A percentile compares a stretch with the other conserved stretches of the same genome.
These are phyloP conservation scores for Moringa oleifera DNA, from an alignment of 345 rosid genomes.

Conservation along the genomic window DNA sequence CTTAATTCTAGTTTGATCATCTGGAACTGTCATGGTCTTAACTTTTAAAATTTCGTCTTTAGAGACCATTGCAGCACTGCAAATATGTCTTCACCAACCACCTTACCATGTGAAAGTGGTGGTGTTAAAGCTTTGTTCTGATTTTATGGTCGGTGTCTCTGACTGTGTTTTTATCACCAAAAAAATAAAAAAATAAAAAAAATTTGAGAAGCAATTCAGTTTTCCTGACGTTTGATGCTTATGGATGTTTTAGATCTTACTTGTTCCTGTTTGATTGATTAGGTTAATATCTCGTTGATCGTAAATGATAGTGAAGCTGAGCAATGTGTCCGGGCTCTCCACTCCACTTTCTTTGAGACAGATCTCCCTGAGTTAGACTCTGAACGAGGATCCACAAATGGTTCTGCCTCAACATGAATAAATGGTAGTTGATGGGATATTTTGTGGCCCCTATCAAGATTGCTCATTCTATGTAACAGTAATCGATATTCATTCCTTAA, in stretches of 20 bases:
- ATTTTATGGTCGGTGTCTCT: not conserved
- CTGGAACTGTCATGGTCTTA: not conserved
- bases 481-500: not conserved
- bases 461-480: not conserved
- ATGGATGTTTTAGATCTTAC: not conserved
- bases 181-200: too few relatives aligned
- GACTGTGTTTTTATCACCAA: too few relatives aligned
- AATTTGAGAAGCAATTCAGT: too few relatives aligned
- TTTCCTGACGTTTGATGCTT: not conserved
- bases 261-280: not conserved
- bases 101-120: not conserved
- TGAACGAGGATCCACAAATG: constrained; percentile 14
- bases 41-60: not conserved
- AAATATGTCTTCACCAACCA: not conserved
- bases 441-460: not conserved
- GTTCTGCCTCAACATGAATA: constrained; percentile 17
- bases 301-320: constrained; percentile 84
- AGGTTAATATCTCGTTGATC: constrained; percentile 92
- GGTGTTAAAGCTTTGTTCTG: not conserved
- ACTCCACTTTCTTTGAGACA: constrained; percentile 60
- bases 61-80: constrained; percentile 3
- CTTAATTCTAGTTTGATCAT: not conserved
- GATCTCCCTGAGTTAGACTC: constrained; percentile 25
- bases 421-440: not conserved
- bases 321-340: constrained; percentile 80